Evolutionary conservation across 2,329 filamentous ascomycete species (phyloP).

Genomic region (Orbilia javanica): DNA sequence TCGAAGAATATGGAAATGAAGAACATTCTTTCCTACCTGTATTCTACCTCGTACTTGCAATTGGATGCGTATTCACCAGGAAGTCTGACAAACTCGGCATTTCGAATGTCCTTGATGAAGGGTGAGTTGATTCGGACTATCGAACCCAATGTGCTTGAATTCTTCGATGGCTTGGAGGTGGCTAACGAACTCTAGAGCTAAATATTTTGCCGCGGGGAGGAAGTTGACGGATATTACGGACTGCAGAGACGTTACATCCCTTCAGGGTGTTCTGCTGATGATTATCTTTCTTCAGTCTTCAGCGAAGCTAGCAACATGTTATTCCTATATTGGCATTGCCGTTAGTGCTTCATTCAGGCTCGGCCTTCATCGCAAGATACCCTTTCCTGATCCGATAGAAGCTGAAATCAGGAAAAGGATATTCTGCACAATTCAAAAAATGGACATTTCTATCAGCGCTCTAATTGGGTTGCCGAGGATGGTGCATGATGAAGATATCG

Average conservation of each 20-base stretch:
- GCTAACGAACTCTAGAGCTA: slow-evolving; percentile 70
- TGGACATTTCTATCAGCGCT: slow-evolving; percentile 78
- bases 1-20: slow-evolving; percentile 73
- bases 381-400: slow-evolving; percentile 74
- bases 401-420: slow-evolving; percentile 74
- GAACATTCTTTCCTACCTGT: slow-evolving; percentile 78
- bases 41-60: slow-evolving; percentile 77
- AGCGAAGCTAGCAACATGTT: slow-evolving; percentile 82
- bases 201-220: slow-evolving; percentile 79
- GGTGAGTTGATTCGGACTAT: slow-evolving; percentile 65
- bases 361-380: slow-evolving; percentile 80
- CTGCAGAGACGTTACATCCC: slow-evolving; percentile 74
- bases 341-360: slow-evolving; percentile 80
- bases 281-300: slow-evolving; percentile 84
- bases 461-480: slow-evolving; percentile 76
- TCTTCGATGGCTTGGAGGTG: slow-evolving; percentile 3
- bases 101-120: slow-evolving; percentile 70
- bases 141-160: not conserved
- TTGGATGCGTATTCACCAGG: slow-evolving; percentile 78
- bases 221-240: slow-evolving; percentile 73
- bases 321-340: slow-evolving; percentile 83
- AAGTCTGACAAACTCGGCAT: slow-evolving; percentile 70
- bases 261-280: slow-evolving; percentile 83
- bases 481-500: slow-evolving; percentile 75
- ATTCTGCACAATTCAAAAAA: slow-evolving; percentile 77